Evolutionary conservation across 148 eudicot species (phyloP).

Genomic region (Arctostaphylos glauca): DNA sequence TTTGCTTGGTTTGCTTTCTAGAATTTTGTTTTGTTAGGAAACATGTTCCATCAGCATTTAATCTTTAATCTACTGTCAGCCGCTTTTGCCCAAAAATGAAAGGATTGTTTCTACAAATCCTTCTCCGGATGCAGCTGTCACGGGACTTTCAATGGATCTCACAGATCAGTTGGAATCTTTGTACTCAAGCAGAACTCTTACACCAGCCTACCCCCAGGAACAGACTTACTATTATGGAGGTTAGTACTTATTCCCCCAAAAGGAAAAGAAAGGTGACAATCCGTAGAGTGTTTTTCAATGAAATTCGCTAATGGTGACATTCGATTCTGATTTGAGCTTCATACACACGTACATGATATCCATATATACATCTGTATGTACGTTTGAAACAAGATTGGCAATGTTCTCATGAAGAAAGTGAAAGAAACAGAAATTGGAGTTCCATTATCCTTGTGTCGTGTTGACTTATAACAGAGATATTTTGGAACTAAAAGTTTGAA

Average conservation of each 20-base stretch:
- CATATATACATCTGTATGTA: neutral
- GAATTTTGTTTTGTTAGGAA: slow-evolving; percentile 20
- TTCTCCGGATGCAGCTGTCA: slow-evolving; percentile 61
- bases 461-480: neutral
- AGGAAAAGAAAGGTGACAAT: neutral
- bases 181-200: slow-evolving; percentile 46
- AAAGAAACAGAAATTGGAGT: neutral
- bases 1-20: neutral
- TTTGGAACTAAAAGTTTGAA: neutral
- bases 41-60: slow-evolving; percentile 15
- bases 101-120: slow-evolving; percentile 72
- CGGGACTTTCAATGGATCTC: slow-evolving; percentile 52
- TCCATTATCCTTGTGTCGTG: neutral
- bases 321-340: neutral
- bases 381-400: neutral
- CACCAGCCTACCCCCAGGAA: slow-evolving; percentile 47
- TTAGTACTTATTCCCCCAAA: slow-evolving; percentile 22
- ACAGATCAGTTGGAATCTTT: slow-evolving; percentile 50
- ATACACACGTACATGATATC: no score
- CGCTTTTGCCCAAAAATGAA: slow-evolving; percentile 73
- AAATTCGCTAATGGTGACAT: neutral
- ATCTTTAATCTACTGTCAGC: slow-evolving; percentile 47
- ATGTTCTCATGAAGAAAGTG: neutral
- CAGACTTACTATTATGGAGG: slow-evolving; percentile 86
- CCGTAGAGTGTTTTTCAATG: neutral